phyloP scores from a whole-genome alignment of 805 yeast genomes.

The Hemisphaericaspora nanyangensis region DNA sequence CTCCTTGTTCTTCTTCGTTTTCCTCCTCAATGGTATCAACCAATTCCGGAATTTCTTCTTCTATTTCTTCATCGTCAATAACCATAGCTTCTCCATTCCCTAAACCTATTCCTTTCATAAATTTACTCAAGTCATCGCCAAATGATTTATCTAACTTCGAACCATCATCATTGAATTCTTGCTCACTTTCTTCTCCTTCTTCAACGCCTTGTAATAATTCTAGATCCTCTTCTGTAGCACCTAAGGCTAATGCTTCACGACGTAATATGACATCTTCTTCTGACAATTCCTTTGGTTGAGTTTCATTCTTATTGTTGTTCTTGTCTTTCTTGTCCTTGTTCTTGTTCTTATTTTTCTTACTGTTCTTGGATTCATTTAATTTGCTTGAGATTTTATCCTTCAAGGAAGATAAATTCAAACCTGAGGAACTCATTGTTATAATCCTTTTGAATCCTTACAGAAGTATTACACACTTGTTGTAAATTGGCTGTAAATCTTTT shows the following conservation, averaged over 20 bases:
- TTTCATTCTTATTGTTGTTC: conserved; percentile 7
- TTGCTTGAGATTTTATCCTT: conserved; percentile 62
- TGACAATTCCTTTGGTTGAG: conserved; percentile 6
- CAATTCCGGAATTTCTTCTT: conserved; percentile 23
- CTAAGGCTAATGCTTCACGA: conserved; percentile 73
- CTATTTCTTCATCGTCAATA: conserved; percentile 24
- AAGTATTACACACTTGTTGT: too few relatives aligned
- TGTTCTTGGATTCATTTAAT: conserved; percentile 24
- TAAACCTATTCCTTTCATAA: conserved; percentile 68
- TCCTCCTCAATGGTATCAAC: conserved; percentile 34
- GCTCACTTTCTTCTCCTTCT: conserved; percentile 49
- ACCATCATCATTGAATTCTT: conserved; percentile 45
- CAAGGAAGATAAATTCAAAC: conserved; percentile 51
- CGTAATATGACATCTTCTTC: conserved; percentile 41
- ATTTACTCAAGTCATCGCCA: conserved; percentile 51
- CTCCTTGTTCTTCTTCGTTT: conserved; percentile 23
- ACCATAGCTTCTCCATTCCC: conserved; percentile 34
- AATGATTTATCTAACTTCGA: conserved; percentile 38
- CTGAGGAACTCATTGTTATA: conserved; percentile 39
- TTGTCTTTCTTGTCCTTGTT: conserved; percentile 7
- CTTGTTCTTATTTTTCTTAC: too few relatives aligned
- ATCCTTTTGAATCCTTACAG: too few relatives aligned
- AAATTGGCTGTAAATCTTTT: too few relatives aligned
- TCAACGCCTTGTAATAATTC: conserved; percentile 52
- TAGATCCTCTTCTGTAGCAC: conserved; percentile 84